These are phyloP conservation scores for Cystobasidium slooffiae DNA, from an alignment of 1,284 basidiomycete species.

Conservation along the genomic window DNA sequence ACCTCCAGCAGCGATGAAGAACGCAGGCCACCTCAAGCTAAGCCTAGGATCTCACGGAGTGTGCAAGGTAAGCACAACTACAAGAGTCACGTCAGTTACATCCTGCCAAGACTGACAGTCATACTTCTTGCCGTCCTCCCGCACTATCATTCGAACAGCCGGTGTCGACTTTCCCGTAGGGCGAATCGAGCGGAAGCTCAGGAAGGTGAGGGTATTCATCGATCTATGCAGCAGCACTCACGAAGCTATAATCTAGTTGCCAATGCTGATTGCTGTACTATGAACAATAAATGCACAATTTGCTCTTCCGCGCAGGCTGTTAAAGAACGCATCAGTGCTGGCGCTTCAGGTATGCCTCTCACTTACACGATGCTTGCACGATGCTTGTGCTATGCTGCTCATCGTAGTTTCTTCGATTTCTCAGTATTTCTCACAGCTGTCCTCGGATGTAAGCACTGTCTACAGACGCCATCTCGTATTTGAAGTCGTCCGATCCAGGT, in stretches of 20 bases:
- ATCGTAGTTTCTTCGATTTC: neutral
- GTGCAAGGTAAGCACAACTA: neutral
- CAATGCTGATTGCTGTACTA: neutral
- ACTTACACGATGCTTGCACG: neutral
- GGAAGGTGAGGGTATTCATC: neutral
- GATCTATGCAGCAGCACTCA: neutral
- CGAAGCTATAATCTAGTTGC: too few relatives aligned
- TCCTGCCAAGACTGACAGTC: neutral
- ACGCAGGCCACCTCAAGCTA: neutral
- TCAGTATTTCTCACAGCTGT: conserved; percentile 5
- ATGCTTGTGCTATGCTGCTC: neutral
- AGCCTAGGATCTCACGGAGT: neutral
- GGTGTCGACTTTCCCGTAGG: neutral
- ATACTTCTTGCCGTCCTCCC: neutral
- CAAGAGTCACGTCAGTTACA: neutral
- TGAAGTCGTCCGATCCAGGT: too few relatives aligned
- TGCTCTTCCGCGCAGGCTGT: neutral
- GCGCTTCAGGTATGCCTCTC: neutral
- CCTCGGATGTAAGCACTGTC: neutral
- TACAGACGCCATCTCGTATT: neutral
- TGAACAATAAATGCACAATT: neutral
- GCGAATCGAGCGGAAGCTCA: neutral
- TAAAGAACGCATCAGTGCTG: neutral
- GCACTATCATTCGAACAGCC: neutral
- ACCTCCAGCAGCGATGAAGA: neutral